phyloP scores from a whole-genome alignment of 192 early-diverging fungal genomes.

The Coemansia sp. region DNA sequence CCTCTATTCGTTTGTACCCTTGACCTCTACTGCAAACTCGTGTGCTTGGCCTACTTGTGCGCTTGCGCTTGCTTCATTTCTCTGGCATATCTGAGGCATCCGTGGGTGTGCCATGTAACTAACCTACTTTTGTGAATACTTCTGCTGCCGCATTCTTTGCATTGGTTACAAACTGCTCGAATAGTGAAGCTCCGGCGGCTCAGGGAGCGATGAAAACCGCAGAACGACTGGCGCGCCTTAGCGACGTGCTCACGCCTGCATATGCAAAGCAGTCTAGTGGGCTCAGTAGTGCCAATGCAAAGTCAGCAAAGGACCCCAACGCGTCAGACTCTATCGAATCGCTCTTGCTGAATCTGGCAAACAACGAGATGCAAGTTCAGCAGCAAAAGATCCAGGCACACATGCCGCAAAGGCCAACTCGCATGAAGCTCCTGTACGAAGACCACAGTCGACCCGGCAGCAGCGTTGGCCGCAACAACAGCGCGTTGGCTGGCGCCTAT shows the following conservation, averaged over 20 bases:
- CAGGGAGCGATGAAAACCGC: constrained; percentile 47
- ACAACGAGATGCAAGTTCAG: constrained; percentile 52
- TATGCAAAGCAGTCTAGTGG: constrained; percentile 17
- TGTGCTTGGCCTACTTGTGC: no score
- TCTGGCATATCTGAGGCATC: no score
- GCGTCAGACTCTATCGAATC: constrained; percentile 45
- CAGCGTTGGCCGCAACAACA: constrained; percentile 16
- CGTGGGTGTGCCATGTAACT: no score
- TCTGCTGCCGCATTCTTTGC: background rate
- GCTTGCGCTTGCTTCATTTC: no score
- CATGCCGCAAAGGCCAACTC: constrained; percentile 41
- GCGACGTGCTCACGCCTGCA: constrained; percentile 45
- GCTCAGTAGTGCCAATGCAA: background rate
- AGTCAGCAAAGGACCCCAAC: background rate
- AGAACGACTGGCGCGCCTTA: constrained; percentile 43
- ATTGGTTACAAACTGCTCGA: background rate
- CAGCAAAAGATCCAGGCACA: constrained; percentile 49
- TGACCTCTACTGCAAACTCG: no score
- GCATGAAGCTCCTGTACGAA: constrained; percentile 51
- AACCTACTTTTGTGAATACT: background rate
- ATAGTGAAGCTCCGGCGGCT: constrained; percentile 32
- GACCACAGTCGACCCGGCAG: constrained; percentile 35
- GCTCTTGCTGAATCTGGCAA: constrained; percentile 41
- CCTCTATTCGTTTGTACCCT: no score
- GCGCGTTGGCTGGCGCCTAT: constrained; percentile 7